Base-by-base conservation (phyloP, 2,329 filamentous ascomycete genomes). In the Fusarium sp. region DNA sequence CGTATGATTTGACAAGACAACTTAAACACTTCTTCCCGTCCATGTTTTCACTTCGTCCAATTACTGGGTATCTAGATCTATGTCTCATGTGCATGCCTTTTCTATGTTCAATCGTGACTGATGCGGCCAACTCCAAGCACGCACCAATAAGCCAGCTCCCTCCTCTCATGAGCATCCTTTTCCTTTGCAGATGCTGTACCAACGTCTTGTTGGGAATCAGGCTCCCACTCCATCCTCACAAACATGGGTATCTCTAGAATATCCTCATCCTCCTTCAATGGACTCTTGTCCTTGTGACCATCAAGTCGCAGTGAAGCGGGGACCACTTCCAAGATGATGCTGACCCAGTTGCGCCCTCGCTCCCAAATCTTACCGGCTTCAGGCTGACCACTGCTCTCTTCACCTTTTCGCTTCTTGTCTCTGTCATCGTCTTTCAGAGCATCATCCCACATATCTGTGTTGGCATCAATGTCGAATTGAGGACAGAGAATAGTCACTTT, bases 291-390 rank as follows among this genome's bases (percentile, higher is more conserved):
- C 31, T 82, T 79, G 35, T 61, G 45, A 66, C 76, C 38, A 36
- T 85, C 84, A 3, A 83, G 74, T 41, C 81, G 80, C 28, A 91
- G 80, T 48, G 86, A 87, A 1, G 90, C 85, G 4, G 95, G 89
- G 1, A 98, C 89, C 20, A 99, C 92, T 81, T 99, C 96, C 31
- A 99, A 86, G 26, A 98, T 93, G 16, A 99, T 94, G 73, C 92
- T 96, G 22, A 96, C 96, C 93, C 95, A 98, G 81, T 98, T 99
- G 39, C 95, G 88, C 0, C 95, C 95, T 60, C 92, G 90, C 72
- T 98, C 95, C 93, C 94, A 99, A n/a, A 98, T 91, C 83, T 98
- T 98, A 58, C 95, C 96, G 1, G 93, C 93, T 81, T 97, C 95
- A 22, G 93, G 90, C 54, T 90, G 88, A 56, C 84, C 76, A 71